phyloP scores from a whole-genome alignment of 23 red algal species.

The Chondrus crispus region DNA sequence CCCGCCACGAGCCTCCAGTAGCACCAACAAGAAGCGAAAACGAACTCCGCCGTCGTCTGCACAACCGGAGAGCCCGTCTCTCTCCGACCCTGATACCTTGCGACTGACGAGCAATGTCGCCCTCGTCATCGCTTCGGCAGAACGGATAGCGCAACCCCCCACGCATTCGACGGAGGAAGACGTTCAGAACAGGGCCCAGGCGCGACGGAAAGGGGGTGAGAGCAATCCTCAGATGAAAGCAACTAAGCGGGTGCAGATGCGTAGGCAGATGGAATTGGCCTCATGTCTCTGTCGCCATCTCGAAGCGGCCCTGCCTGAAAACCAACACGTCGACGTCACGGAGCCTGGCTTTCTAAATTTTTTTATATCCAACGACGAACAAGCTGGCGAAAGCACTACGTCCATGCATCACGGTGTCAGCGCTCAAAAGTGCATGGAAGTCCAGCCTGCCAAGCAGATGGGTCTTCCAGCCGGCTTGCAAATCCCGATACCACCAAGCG shows the following conservation, averaged over 20 bases:
- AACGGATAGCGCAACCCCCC: no score
- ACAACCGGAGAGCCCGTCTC: background rate
- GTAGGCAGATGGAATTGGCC: constrained; percentile 30
- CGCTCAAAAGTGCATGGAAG: no score
- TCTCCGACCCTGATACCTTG: no score
- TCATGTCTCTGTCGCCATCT: background rate
- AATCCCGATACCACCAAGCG: background rate
- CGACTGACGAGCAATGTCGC: constrained; percentile 25
- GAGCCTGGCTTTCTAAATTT: constrained; percentile 66
- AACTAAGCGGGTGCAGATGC: background rate
- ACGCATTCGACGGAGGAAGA: no score
- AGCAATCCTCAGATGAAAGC: background rate
- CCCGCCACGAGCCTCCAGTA: background rate
- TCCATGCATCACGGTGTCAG: no score
- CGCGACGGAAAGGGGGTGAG: background rate
- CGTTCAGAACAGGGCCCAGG: background rate
- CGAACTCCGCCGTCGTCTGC: background rate
- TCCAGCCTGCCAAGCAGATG: no score
- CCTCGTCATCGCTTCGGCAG: background rate
- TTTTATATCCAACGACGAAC: background rate
- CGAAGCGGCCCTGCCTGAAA: background rate
- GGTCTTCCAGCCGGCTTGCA: background rate
- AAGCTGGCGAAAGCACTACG: background rate
- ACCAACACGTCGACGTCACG: background rate
- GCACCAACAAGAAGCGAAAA: background rate